These are phyloP conservation scores for Triticum dicoccoides DNA, from an alignment of 176 grass and related monocot genomes.

Conservation along the genomic window DNA sequence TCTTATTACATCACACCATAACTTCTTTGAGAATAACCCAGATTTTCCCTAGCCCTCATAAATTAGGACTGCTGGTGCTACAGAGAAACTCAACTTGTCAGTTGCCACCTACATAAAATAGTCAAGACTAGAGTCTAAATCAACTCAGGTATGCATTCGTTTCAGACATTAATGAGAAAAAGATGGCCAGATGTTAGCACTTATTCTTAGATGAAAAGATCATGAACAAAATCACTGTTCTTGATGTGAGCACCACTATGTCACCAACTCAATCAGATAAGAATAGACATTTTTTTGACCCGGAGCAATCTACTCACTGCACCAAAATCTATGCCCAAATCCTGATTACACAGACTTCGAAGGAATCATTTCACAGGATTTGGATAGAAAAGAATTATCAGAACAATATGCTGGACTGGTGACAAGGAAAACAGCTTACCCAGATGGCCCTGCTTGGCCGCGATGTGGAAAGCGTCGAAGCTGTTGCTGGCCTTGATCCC, in stretches of 20 bases:
- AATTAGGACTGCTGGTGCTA: background rate
- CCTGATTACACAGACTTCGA: slow-evolving; percentile 3
- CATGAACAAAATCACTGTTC: background rate
- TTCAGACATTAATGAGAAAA: background rate
- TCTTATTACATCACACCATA: background rate
- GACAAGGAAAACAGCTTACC: slow-evolving; percentile 34
- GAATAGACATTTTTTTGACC: background rate
- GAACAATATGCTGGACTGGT: background rate
- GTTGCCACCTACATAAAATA: background rate
- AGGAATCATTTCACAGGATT: slow-evolving; percentile 24
- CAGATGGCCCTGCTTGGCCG: slow-evolving; percentile 83
- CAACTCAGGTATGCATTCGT: background rate
- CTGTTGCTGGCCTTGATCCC: slow-evolving; percentile 75
- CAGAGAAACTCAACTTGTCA: background rate
- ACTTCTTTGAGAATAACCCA: background rate
- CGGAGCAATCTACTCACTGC: background rate
- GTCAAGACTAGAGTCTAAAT: background rate
- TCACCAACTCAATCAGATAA: slow-evolving; percentile 15
- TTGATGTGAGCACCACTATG: background rate
- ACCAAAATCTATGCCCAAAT: slow-evolving; percentile 5
- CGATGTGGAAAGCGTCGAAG: slow-evolving; percentile 88
- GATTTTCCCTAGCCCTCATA: background rate
- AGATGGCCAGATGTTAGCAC: background rate
- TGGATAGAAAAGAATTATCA: slow-evolving; percentile 2
- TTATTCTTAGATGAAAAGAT: background rate